phyloP scores from a whole-genome alignment of 306 rosid genomes.

The Calophaca sinica region DNA sequence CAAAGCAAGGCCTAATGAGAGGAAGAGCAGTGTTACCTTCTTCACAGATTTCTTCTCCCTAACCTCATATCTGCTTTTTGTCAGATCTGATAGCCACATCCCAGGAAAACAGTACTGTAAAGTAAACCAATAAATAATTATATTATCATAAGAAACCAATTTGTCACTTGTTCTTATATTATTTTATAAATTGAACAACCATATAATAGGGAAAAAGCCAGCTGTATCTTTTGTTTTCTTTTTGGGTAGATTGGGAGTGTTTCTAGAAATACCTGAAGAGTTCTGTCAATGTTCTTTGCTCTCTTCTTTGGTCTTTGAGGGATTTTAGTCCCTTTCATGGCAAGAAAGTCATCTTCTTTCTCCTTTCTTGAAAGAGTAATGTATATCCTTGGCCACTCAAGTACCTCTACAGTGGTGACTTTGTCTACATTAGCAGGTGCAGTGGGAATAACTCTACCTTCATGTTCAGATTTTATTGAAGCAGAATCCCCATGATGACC shows the following conservation, averaged over 20 bases:
- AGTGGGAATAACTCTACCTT: conserved; percentile 2
- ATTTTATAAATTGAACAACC: conserved; percentile 16
- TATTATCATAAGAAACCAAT: conserved; percentile 16
- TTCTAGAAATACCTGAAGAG: conserved; percentile 59
- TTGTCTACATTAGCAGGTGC: conserved; percentile 50
- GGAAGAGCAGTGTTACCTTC: conserved; percentile 60
- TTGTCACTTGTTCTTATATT: background rate
- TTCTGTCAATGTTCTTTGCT: conserved; percentile 71
- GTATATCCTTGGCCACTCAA: conserved; percentile 73
- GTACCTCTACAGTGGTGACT: conserved; percentile 43
- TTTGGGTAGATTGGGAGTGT: background rate
- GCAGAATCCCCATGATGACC: conserved; percentile 49
- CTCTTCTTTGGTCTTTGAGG: conserved; percentile 87
- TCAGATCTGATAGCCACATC: conserved; percentile 77
- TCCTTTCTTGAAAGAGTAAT: conserved; percentile 76
- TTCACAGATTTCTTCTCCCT: conserved; percentile 80
- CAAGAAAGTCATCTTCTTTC: conserved; percentile 86
- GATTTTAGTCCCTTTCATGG: conserved; percentile 81
- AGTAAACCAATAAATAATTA: conserved; percentile 31
- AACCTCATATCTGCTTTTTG: conserved; percentile 80
- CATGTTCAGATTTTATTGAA: conserved; percentile 49
- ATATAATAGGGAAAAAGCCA: background rate
- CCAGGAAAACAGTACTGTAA: conserved; percentile 82
- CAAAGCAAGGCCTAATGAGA: background rate
- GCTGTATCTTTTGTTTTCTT: background rate